Percentiles rank a stretch among this genome's conserved stretches.
phyloP scores from a whole-genome alignment of 2,329 filamentous ascomycete genomes.

The Raffaelea albimanens region DNA sequence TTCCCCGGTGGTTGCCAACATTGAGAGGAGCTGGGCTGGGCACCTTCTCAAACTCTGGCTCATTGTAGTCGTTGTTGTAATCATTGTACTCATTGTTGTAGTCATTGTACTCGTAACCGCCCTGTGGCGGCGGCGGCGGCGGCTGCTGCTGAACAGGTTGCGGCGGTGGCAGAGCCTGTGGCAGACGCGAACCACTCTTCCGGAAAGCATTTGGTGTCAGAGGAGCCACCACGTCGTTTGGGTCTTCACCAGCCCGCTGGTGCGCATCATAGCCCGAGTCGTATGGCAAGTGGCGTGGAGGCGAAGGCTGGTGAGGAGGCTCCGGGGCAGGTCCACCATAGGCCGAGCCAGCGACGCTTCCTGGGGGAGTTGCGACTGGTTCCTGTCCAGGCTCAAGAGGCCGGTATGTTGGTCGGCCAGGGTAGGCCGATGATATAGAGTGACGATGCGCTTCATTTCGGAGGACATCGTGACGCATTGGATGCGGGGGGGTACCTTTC shows the following conservation, averaged over 20 bases:
- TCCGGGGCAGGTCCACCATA: slow-evolving; percentile 19
- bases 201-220: slow-evolving; percentile 15
- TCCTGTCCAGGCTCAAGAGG: slow-evolving; percentile 35
- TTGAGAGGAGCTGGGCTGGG: slow-evolving; percentile 36
- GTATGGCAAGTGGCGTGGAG: slow-evolving; percentile 40
- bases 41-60: slow-evolving; percentile 27
- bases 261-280: slow-evolving; percentile 37
- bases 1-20: slow-evolving; percentile 25
- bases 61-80: slow-evolving; percentile 13
- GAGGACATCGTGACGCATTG: slow-evolving; percentile 50
- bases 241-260: slow-evolving; percentile 54
- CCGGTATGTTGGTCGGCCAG: slow-evolving; percentile 43
- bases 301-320: slow-evolving; percentile 20
- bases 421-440: slow-evolving; percentile 36
- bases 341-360: slow-evolving; percentile 3
- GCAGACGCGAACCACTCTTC: slow-evolving; percentile 16
- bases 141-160: not conserved
- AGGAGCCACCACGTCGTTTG: slow-evolving; percentile 40
- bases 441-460: slow-evolving; percentile 47
- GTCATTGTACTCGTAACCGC: not conserved
- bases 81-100: not conserved
- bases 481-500: slow-evolving; percentile 30
- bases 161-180: slow-evolving; percentile 7
- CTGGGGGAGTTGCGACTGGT: slow-evolving; percentile 23
- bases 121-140: slow-evolving; percentile 4